Evolutionary conservation across 192 early-diverging fungal species (phyloP), one percentile per base, ranked within the genome.

Genomic region (Phycomyces blakesleeanus): DNA sequence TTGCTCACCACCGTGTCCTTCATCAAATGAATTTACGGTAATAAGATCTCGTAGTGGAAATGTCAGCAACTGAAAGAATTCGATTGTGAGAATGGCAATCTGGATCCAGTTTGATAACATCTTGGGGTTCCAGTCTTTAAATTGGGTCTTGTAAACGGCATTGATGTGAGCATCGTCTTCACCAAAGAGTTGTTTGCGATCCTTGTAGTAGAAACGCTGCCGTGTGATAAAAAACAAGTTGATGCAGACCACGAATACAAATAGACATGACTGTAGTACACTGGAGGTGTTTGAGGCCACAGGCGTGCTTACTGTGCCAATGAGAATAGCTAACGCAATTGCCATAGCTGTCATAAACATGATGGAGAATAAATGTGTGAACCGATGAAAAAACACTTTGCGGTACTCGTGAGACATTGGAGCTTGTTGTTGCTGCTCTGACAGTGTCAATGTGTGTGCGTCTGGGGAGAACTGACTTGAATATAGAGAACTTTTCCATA

Each of bases 31-130:
- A 51, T 59, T 64, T 38, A 68, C 67, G 0, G 62, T 59, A 54
- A 90, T 67, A 21, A 93, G 69, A 63, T 93, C 91, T 34, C 89
- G 82, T 14, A 90, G 75, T 9, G 90, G 90, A 51, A 91, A 93
- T 9, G 88, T 86, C 50, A 90, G 67, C 0, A 93, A 73, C 77
- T 93, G 91, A 20, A 93, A 54, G 59, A 93, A 90, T 63, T 93
- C 91, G 21, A 89, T 78, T 27, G 87, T 50, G 0, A 93, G 70
- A 41, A 90, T 89, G 5, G 68, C 65, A 15, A 91, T 78, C 67
- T 93, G 90, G 18, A 93, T 72, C 50, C 84, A 71, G 60, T 93
- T 93, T 34, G 83, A 82, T 63, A 80, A 81, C 60, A 71, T 66
- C 11, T 57, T 57, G 4, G 42, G 21, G 42, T 76, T 64, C 74